phyloP scores from a whole-genome alignment of 108 stramenopile genomes.

The Cyclotella atomus region DNA sequence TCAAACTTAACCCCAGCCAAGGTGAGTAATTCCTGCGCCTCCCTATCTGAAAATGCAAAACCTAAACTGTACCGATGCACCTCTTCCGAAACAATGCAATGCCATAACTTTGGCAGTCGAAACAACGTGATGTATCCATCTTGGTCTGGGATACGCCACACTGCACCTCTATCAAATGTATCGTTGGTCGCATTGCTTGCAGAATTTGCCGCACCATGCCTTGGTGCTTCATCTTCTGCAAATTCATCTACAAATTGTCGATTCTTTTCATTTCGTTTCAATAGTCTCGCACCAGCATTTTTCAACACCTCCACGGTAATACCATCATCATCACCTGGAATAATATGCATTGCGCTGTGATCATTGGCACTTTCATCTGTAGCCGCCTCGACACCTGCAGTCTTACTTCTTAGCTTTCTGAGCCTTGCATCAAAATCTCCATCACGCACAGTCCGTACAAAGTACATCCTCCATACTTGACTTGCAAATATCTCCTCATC shows the following conservation, averaged over 20 bases:
- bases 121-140: conserved; percentile 51
- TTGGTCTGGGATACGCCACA: conserved; percentile 48
- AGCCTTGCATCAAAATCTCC: conserved; percentile 75
- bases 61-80: conserved; percentile 57
- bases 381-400: conserved; percentile 52
- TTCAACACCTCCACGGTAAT: conserved; percentile 41
- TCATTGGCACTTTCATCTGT: conserved; percentile 24
- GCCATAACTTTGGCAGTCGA: conserved; percentile 44
- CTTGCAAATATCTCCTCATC: conserved; percentile 38
- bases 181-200: neutral
- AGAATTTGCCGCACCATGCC: neutral
- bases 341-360: conserved; percentile 54
- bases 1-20: conserved; percentile 46
- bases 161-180: conserved; percentile 26
- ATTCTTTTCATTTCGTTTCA: conserved; percentile 31
- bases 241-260: conserved; percentile 40
- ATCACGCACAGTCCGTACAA: conserved; percentile 52
- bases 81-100: conserved; percentile 53
- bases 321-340: conserved; percentile 48
- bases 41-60: conserved; percentile 54
- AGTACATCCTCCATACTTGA: conserved; percentile 52
- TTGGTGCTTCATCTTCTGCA: conserved; percentile 21
- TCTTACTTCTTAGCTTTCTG: conserved; percentile 58
- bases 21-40: conserved; percentile 40
- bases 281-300: conserved; percentile 45